Evolutionary conservation across 352 stramenopile species (phyloP).

Genomic region (Phytopythium helicoides): DNA sequence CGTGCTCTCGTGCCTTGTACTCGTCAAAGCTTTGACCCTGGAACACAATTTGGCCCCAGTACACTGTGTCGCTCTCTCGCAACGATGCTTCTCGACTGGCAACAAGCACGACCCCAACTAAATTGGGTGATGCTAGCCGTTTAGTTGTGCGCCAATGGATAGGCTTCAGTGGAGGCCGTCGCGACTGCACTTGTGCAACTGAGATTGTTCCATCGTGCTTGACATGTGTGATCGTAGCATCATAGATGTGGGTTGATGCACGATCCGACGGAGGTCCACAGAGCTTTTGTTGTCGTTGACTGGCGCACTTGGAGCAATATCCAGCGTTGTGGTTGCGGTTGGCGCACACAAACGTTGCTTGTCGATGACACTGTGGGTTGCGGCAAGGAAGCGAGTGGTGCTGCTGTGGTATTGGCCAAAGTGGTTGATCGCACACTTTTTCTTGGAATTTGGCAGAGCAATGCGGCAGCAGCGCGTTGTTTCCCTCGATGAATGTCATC

Average conservation of each 20-base stretch:
- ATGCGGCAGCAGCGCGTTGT: slow-evolving; percentile 76
- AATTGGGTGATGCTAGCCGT: slow-evolving; percentile 67
- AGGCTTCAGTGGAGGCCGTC: slow-evolving; percentile 42
- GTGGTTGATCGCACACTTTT: slow-evolving; percentile 61
- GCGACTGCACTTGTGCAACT: slow-evolving; percentile 52
- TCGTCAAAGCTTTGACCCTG: slow-evolving; percentile 72
- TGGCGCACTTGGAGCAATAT: slow-evolving; percentile 57
- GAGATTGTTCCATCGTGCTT: slow-evolving; percentile 66
- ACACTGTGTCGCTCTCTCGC: slow-evolving; percentile 46
- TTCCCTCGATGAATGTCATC: slow-evolving; percentile 88
- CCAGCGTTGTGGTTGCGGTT: slow-evolving; percentile 52
- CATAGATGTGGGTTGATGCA: slow-evolving; percentile 84
- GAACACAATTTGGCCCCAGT: slow-evolving; percentile 74
- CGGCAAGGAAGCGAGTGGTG: slow-evolving; percentile 33
- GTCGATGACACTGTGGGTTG: slow-evolving; percentile 41
- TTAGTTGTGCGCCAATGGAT: slow-evolving; percentile 87
- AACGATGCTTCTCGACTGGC: slow-evolving; percentile 46
- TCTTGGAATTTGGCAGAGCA: slow-evolving; percentile 54
- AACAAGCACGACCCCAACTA: slow-evolving; percentile 78
- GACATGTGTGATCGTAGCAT: slow-evolving; percentile 42
- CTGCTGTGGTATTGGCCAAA: slow-evolving; percentile 49
- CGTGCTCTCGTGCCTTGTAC: slow-evolving; percentile 53
- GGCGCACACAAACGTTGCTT: slow-evolving; percentile 61
- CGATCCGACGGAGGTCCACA: slow-evolving; percentile 47
- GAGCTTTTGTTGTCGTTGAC: slow-evolving; percentile 43